Evolutionary conservation across 805 yeast genomes (phyloP).

Genomic region (Scheffersomyces stipitis): DNA sequence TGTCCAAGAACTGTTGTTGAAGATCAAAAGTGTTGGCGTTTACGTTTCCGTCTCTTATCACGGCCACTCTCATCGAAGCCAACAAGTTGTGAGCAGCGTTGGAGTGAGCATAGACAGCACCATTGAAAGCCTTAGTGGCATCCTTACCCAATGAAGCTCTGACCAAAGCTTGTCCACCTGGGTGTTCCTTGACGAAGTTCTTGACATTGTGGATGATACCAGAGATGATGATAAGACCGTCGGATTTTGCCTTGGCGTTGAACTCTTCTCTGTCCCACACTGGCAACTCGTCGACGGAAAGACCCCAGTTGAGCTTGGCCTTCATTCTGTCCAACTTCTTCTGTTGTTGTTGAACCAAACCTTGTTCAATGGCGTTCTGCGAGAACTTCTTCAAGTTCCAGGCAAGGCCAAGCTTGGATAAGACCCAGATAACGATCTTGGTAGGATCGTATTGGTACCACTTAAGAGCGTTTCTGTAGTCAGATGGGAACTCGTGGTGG

Average conservation of each 20-base stretch:
- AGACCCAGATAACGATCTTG: constrained; percentile 56
- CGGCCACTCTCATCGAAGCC: constrained; percentile 82
- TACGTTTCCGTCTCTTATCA: constrained; percentile 66
- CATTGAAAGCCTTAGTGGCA: constrained; percentile 81
- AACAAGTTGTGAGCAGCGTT: constrained; percentile 83
- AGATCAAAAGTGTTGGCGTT: constrained; percentile 50
- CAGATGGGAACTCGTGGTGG: constrained; percentile 89
- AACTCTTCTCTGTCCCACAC: constrained; percentile 71
- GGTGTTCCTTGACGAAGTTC: constrained; percentile 69
- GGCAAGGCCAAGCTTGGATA: constrained; percentile 67
- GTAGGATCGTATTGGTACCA: constrained; percentile 92
- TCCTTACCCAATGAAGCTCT: constrained; percentile 76
- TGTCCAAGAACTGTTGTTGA: constrained; percentile 48
- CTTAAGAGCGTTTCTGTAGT: constrained; percentile 81
- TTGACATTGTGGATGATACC: constrained; percentile 81
- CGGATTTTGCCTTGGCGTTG: constrained; percentile 48
- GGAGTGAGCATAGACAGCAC: constrained; percentile 83
- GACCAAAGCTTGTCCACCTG: constrained; percentile 78
- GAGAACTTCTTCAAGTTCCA: constrained; percentile 74
- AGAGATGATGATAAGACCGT: constrained; percentile 66
- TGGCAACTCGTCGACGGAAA: constrained; percentile 63
- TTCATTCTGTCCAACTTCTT: constrained; percentile 70
- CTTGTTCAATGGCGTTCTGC: constrained; percentile 80
- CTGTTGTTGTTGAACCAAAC: constrained; percentile 78
- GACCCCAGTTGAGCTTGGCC: constrained; percentile 71